These are phyloP conservation scores for Passiflora organensis DNA, from an alignment of 345 rosid genomes.

Conservation along the genomic window DNA sequence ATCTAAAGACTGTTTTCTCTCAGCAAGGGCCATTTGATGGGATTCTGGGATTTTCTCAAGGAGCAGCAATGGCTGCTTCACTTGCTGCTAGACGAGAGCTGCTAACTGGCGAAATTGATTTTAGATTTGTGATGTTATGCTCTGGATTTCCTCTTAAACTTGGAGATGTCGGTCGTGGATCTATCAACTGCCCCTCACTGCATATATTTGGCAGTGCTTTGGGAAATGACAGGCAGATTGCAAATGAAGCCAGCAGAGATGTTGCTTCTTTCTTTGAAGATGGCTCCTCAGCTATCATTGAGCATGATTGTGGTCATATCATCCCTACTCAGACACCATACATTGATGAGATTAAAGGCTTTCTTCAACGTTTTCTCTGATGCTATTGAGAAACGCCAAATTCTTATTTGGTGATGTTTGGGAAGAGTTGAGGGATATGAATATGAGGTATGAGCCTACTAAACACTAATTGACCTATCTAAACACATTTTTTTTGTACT, in stretches of 20 bases:
- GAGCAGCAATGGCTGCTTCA: slow-evolving; percentile 90
- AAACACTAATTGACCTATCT: too few relatives aligned
- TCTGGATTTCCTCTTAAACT: slow-evolving; percentile 55
- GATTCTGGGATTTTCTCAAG: slow-evolving; percentile 85
- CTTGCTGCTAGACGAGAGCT: slow-evolving; percentile 38
- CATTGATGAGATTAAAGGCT: slow-evolving; percentile 58
- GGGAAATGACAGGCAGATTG: slow-evolving; percentile 77
- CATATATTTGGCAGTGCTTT: slow-evolving; percentile 69
- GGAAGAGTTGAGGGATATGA: too few relatives aligned
- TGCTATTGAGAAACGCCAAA: background rate
- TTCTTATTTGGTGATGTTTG: too few relatives aligned
- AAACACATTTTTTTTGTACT: too few relatives aligned
- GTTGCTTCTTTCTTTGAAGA: slow-evolving; percentile 52
- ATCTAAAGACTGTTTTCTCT: slow-evolving; percentile 42
- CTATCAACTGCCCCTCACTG: slow-evolving; percentile 72
- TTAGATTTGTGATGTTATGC: slow-evolving; percentile 77
- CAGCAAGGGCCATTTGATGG: slow-evolving; percentile 91
- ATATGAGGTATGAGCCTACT: too few relatives aligned
- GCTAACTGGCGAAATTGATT: slow-evolving; percentile 47
- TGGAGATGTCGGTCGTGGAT: slow-evolving; percentile 24
- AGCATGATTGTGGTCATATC: slow-evolving; percentile 85
- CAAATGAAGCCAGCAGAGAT: slow-evolving; percentile 54
- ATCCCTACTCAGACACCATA: slow-evolving; percentile 74
- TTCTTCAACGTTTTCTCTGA: slow-evolving; percentile 61
- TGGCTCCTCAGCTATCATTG: slow-evolving; percentile 51